Conservation (phyloP, 225 moss, liverwort and hornwort species). For the Climacium dendroides region DNA sequence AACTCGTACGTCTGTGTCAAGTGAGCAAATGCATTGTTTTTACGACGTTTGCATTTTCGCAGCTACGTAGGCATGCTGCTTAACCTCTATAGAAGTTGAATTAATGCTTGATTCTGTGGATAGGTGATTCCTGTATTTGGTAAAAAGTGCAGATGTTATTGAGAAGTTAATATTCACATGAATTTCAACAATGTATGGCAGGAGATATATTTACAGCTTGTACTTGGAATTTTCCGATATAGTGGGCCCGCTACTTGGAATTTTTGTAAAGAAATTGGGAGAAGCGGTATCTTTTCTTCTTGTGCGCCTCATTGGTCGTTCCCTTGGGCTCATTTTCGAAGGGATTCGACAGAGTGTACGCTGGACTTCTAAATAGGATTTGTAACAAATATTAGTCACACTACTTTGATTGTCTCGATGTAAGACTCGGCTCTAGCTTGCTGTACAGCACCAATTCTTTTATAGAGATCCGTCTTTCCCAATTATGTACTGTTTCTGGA, state of each 20-base stretch:
- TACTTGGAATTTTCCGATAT: constrained; percentile 92
- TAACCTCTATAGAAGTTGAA: background rate
- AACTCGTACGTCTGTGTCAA: background rate
- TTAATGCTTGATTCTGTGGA: background rate
- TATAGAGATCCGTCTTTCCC: background rate
- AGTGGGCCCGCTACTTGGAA: constrained; percentile 55
- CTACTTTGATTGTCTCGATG: background rate
- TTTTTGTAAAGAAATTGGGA: constrained; percentile 54
- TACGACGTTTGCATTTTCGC: background rate
- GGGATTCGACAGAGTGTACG: constrained; percentile 88
- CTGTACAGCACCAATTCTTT: constrained; percentile 7
- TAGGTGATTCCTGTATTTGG: background rate
- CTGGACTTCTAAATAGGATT: constrained; percentile 49
- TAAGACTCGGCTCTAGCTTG: background rate
- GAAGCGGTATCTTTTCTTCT: constrained; percentile 75
- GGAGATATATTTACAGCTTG: constrained; percentile 91
- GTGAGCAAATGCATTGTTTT: background rate
- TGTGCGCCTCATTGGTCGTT: constrained; percentile 72
- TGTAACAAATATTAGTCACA: background rate
- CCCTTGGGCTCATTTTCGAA: constrained; percentile 82
- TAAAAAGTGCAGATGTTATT: background rate
- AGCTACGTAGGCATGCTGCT: background rate
- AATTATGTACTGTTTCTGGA: background rate
- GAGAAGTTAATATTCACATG: background rate
- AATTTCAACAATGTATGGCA: constrained; percentile 25